Evolutionary conservation across 805 yeast species (phyloP).

Genomic region (Suhomyces tanzawaensis): DNA sequence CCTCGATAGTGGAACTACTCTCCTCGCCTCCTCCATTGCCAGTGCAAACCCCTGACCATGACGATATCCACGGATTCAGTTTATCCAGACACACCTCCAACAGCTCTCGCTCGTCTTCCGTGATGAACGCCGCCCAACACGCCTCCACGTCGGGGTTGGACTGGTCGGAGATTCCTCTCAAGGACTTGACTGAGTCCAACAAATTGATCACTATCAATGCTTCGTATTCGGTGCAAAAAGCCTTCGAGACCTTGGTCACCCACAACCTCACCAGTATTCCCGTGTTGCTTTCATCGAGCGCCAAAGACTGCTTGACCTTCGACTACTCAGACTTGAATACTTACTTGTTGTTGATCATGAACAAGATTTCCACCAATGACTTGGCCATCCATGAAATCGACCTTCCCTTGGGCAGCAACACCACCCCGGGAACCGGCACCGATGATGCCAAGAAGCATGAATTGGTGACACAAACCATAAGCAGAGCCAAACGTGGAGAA

Average conservation of each 20-base stretch:
- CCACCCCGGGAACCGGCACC: slow-evolving; percentile 22
- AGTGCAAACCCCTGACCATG: slow-evolving; percentile 35
- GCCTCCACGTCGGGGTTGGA: slow-evolving; percentile 31
- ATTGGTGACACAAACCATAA: slow-evolving; percentile 41
- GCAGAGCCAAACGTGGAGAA: slow-evolving; percentile 77
- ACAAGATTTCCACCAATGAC: slow-evolving; percentile 50
- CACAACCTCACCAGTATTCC: slow-evolving; percentile 86
- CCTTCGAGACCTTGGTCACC: slow-evolving; percentile 72
- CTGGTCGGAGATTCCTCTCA: slow-evolving; percentile 72
- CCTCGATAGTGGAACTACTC: slow-evolving; percentile 72
- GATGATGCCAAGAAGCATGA: slow-evolving; percentile 32
- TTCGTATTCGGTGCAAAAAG: slow-evolving; percentile 74
- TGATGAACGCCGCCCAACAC: slow-evolving; percentile 1
- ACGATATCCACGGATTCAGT: slow-evolving; percentile 37
- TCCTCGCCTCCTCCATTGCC: slow-evolving; percentile 75
- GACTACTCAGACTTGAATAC: slow-evolving; percentile 92
- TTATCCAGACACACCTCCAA: slow-evolving; percentile 37
- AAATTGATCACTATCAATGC: slow-evolving; percentile 70
- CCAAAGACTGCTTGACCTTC: slow-evolving; percentile 68
- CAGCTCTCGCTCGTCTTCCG: slow-evolving; percentile 20
- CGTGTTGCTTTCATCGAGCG: slow-evolving; percentile 48
- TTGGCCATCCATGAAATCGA: slow-evolving; percentile 25
- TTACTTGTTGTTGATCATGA: slow-evolving; percentile 78
- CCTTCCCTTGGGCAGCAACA: slow-evolving; percentile 1
- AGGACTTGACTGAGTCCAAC: slow-evolving; percentile 74